phyloP scores from a whole-genome alignment of 371 early-diverging fungal genomes.

The Rhizomucor miehei region DNA sequence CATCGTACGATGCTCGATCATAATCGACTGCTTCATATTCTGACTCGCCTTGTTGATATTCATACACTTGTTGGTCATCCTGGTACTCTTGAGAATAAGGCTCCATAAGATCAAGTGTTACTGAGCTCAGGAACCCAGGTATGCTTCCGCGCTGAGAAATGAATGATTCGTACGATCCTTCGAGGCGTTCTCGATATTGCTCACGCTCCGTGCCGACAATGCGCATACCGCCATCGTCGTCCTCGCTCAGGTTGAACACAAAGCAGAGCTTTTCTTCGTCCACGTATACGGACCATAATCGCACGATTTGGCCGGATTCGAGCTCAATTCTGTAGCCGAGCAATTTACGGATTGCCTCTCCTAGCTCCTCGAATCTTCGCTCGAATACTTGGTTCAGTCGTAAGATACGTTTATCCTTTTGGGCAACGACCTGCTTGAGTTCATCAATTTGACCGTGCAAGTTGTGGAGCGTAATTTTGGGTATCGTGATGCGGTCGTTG shows the following conservation, averaged over 20 bases:
- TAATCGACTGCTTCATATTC: too few species aligned
- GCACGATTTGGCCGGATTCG: conserved; percentile 64
- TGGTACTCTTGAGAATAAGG: too few species aligned
- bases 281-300: conserved; percentile 65
- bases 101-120: conserved; percentile 65
- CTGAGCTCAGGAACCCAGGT: conserved; percentile 76
- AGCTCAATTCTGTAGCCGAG: conserved; percentile 79
- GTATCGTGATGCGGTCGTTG: conserved; percentile 29
- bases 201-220: conserved; percentile 63
- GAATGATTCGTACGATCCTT: conserved; percentile 58
- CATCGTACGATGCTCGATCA: too few species aligned
- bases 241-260: conserved; percentile 57
- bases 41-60: too few species aligned
- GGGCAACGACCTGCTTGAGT: conserved; percentile 41
- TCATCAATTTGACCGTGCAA: conserved; percentile 45
- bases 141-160: conserved; percentile 65
- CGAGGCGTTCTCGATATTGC: conserved; percentile 49
- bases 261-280: conserved; percentile 57
- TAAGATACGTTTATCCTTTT: conserved; percentile 58
- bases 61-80: too few species aligned
- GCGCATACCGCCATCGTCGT: conserved; percentile 48
- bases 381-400: conserved; percentile 70
- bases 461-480: conserved; percentile 52
- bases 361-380: conserved; percentile 61
- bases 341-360: conserved; percentile 63